A percentile compares a stretch with the other conserved stretches of the same genome.
Evolutionary conservation across 345 rosid genomes (phyloP).

Genomic region (Moricandia moricandioides): DNA sequence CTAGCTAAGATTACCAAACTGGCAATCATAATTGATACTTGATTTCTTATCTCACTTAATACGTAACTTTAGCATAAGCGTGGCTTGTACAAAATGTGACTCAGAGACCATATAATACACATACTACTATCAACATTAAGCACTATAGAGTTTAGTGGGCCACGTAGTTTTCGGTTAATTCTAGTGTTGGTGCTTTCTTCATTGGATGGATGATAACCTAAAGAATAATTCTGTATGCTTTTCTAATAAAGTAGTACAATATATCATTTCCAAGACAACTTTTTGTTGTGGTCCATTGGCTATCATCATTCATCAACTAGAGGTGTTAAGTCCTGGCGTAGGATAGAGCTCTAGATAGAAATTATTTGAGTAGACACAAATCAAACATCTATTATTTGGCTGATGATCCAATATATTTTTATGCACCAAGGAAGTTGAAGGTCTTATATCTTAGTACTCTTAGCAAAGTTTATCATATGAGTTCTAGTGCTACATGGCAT

Average conservation of each 20-base stretch:
- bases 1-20: not conserved
- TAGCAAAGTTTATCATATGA: not conserved
- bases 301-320: conserved; percentile 15
- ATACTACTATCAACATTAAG: not conserved
- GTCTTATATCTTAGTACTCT: not conserved
- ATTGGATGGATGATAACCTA: conserved; percentile 21
- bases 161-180: conserved; percentile 8
- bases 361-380: not conserved
- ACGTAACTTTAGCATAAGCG: not conserved
- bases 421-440: not conserved
- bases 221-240: conserved; percentile 3
- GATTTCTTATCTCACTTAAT: not conserved
- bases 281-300: conserved; percentile 21
- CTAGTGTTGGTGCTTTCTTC: conserved; percentile 24
- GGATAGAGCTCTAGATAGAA: not conserved
- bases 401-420: not conserved
- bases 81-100: not conserved
- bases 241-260: not conserved
- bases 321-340: not conserved
- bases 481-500: not conserved
- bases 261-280: not conserved
- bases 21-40: not conserved
- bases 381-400: not conserved
- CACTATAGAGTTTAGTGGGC: conserved; percentile 13
- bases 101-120: not conserved